Conservation (phyloP, 805 yeast species). For the Lachancea nothofagi region DNA sequence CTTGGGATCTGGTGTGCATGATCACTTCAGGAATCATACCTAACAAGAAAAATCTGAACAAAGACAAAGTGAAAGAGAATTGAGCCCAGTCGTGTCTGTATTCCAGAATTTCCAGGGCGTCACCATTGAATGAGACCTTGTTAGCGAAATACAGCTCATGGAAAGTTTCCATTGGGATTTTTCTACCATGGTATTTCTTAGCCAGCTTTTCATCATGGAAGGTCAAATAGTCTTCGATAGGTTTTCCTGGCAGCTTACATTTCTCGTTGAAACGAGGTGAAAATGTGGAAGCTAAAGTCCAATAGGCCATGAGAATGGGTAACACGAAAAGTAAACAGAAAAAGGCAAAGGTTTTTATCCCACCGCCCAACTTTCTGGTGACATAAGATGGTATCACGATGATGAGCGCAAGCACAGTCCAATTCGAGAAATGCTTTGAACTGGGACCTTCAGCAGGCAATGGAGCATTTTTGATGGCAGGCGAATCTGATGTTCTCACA, state of each 20-base stretch:
- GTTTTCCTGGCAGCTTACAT: slow-evolving; percentile 67
- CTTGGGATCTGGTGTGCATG: slow-evolving; percentile 87
- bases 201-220: slow-evolving; percentile 71
- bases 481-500: slow-evolving; percentile 40
- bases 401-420: slow-evolving; percentile 44
- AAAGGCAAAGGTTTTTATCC: slow-evolving; percentile 61
- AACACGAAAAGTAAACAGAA: slow-evolving; percentile 49
- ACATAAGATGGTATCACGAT: slow-evolving; percentile 57
- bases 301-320: slow-evolving; percentile 75
- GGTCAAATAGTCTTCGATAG: slow-evolving; percentile 73
- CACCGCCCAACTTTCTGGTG: slow-evolving; percentile 62
- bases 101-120: slow-evolving; percentile 76
- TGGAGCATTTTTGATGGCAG: slow-evolving; percentile 79
- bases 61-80: slow-evolving; percentile 68
- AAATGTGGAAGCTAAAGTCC: slow-evolving; percentile 72
- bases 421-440: slow-evolving; percentile 66
- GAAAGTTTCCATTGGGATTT: slow-evolving; percentile 90
- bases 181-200: slow-evolving; percentile 64
- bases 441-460: slow-evolving; percentile 92
- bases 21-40: slow-evolving; percentile 93
- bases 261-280: slow-evolving; percentile 80
- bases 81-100: slow-evolving; percentile 88
- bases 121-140: slow-evolving; percentile 84
- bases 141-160: slow-evolving; percentile 79
- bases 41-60: slow-evolving; percentile 73